A percentile compares a stretch with the other conserved stretches of the same genome.
phyloP scores from a whole-genome alignment of 768 basidiomycete species.

The Stropharia rugosoannulata region DNA sequence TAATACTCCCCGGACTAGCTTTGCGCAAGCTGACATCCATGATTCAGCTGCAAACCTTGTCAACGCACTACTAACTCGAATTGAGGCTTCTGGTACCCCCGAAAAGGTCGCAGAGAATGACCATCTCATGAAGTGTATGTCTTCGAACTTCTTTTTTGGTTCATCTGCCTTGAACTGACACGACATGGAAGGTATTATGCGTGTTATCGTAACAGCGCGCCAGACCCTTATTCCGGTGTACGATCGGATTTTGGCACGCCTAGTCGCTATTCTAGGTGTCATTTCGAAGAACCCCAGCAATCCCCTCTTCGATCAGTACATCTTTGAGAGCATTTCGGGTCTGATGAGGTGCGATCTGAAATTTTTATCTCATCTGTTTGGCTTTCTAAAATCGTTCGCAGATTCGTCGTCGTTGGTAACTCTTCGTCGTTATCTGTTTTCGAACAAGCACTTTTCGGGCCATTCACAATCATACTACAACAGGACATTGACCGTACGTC shows the following conservation, averaged over 20 bases:
- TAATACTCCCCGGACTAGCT: slow-evolving; percentile 44
- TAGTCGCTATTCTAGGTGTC: slow-evolving; percentile 81
- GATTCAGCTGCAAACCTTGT: slow-evolving; percentile 77
- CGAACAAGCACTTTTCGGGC: slow-evolving; percentile 79
- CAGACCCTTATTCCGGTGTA: slow-evolving; percentile 71
- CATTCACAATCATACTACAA: slow-evolving; percentile 85
- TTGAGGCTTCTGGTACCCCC: slow-evolving; percentile 75
- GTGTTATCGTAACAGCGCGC: slow-evolving; percentile 87
- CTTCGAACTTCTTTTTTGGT: neutral
- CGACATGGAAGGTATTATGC: slow-evolving; percentile 74
- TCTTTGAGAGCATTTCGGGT: slow-evolving; percentile 95
- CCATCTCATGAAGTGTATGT: slow-evolving; percentile 93
- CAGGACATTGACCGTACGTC: slow-evolving; percentile 88
- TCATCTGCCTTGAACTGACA: neutral
- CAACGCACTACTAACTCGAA: slow-evolving; percentile 70
- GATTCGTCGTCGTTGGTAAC: slow-evolving; percentile 78
- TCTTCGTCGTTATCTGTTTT: slow-evolving; percentile 69
- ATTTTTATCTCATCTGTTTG: slow-evolving; percentile 8
- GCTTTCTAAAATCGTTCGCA: slow-evolving; percentile 23
- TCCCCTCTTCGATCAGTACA: slow-evolving; percentile 96
- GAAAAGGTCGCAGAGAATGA: slow-evolving; percentile 98
- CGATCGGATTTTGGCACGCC: slow-evolving; percentile 61
- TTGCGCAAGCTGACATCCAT: slow-evolving; percentile 83
- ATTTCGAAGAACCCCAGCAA: slow-evolving; percentile 97
- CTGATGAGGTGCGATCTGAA: slow-evolving; percentile 64